Conservation (phyloP, 768 basidiomycete species). For the Trametes cingulata region DNA sequence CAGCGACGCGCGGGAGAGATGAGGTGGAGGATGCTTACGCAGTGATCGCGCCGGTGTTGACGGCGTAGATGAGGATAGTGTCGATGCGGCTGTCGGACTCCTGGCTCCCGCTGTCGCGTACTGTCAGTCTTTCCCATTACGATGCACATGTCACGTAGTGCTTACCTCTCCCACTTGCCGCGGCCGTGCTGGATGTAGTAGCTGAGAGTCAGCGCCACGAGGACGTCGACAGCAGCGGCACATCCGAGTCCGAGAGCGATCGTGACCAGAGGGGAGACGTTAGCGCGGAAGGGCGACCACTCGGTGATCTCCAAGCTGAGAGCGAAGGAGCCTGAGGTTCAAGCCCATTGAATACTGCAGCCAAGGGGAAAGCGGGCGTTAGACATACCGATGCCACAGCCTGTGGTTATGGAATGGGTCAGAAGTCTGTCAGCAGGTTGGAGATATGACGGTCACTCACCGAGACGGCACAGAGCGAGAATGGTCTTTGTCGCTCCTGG, state of each 20-base stretch:
- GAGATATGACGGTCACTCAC: background rate
- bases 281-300: constrained; percentile 3
- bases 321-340: background rate
- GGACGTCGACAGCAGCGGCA: constrained; percentile 8
- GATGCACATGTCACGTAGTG: background rate
- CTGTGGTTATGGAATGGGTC: background rate
- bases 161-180: constrained; percentile 4
- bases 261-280: constrained; percentile 10
- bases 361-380: background rate
- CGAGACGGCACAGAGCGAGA: constrained; percentile 6
- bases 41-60: constrained; percentile 11
- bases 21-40: background rate
- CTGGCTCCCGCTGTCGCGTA: background rate
- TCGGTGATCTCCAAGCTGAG: constrained; percentile 2
- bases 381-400: constrained; percentile 3
- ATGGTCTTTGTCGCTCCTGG: background rate
- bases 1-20: too few relatives aligned
- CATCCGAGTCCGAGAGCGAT: constrained; percentile 11
- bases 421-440: background rate
- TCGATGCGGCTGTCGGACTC: background rate
- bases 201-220: background rate
- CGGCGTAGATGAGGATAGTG: constrained; percentile 7
- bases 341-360: too few relatives aligned
- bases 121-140: too few relatives aligned
- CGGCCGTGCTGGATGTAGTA: constrained; percentile 1